Evolutionary conservation across 345 rosid species (phyloP), one percentile per base, ranked within the genome.

Genomic region (Capsella bursapastoris): DNA sequence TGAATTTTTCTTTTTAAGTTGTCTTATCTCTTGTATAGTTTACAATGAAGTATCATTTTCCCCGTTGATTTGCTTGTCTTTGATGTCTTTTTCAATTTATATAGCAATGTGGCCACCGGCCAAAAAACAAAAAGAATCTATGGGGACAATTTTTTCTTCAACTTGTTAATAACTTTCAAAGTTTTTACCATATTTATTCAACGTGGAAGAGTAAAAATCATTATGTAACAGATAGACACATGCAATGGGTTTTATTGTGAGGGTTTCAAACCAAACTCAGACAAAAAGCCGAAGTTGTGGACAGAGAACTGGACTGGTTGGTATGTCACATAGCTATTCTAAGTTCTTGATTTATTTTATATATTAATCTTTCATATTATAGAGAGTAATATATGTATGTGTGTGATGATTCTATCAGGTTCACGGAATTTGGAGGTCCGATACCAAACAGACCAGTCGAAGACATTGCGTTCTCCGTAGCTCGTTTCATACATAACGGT

Each of bases 181-280:
- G 6, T 6, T 11, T 28, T 29, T 7, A 22, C 38, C 13, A 35
- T 27, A 34, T 16, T 3, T 14, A 2, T 62, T 40, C 7, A 18
- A 41, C 12, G 34, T 72, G 2, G 16, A 1, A 22, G 28, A 44
- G 57, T 55, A 8, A 51, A 34, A 22, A 2, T 16, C 18, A 41
- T 32, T 31, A 41, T 32, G 14, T 62, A 12, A 63, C 73, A 90
- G 97, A 88, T 90, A 51, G 80, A 90, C 69, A 76, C 94, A 55
- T 90, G 97, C 86, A 90, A 90, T 74, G 97, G 89, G n/a, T 90
- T 83, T 79, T 90, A 90, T 71, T 88, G 97, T 2, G 93, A 90
- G 60, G 69, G 73, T 63, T 90, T 87, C 81, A 52, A 78, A 10
- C 94, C 97, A 45, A 89, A 87, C 71, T 65, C 74, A 51, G 74